Base-by-base conservation (phyloP, 805 yeast genomes). In the Cyberlindnera euphorbiae region DNA sequence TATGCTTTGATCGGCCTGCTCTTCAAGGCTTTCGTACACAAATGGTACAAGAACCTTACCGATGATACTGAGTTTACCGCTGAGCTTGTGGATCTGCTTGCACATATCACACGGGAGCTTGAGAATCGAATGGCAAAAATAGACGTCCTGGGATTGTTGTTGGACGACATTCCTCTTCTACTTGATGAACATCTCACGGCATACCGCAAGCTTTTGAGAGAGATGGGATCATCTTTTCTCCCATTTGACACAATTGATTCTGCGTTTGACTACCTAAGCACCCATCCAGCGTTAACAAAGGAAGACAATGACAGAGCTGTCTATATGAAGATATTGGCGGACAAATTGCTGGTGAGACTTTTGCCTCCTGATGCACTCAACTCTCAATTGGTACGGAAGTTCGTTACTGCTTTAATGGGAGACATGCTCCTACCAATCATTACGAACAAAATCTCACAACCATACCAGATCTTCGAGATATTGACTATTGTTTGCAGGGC, bases 401-500 rank as follows among this genome's bases (percentile, higher is more conserved):
- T 75, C 32, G 37, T 72, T 6, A 46, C 62, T 4, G 53, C 68
- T 1, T 38, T 75, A 5, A 27, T 73, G 11, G 59, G 64, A 17
- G 77, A 72, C 30, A 45, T 73, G 28, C 58, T 68, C 0, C 36
- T 75, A 28, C 53, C 53, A 28, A 71, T 64, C 38, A 45, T 65
- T 1, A 50, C 71, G 5, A 69, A 65, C 6, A 71, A 70, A 45
- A 39, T 74, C 12, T 58, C 69, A 8, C 75, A 74, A 37, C 74
- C 74, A n/a, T 75, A 71, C 56, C 65, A 70, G 52, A 44, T 75
- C 2, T 69, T 76, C 63, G 73, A 67, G 21, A 52, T 74, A 4
- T 42, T 46, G 12, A 41, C 50, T 2, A 13, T 42, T 19, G 32
- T 45, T 3, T 54, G 56, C 25, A 35, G 39, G n/a, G 9, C 38